Percentiles rank a stretch among this genome's conserved stretches.
Evolutionary conservation across 2,329 filamentous ascomycete species (phyloP).

Genomic region (Fusarium compactum): DNA sequence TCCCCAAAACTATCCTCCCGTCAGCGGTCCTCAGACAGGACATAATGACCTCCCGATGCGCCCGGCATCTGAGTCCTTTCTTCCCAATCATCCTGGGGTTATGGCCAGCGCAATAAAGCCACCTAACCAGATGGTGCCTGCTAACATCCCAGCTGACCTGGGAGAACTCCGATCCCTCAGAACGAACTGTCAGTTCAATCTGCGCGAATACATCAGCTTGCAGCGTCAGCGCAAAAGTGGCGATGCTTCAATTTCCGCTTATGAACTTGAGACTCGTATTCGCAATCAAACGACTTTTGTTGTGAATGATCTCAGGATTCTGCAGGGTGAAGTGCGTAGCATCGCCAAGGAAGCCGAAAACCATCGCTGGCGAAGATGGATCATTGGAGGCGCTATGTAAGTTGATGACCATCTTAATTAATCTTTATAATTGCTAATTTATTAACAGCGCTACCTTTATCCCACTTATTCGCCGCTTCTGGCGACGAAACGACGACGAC

Average conservation of each 20-base stretch:
- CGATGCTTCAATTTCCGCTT: conserved; percentile 48
- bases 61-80: conserved; percentile 39
- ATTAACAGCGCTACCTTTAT: conserved; percentile 62
- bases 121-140: conserved; percentile 35
- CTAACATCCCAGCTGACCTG: conserved; percentile 37
- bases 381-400: conserved; percentile 65
- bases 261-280: conserved; percentile 59
- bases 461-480: conserved; percentile 64
- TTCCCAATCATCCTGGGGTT: conserved; percentile 37
- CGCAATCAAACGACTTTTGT: conserved; percentile 57
- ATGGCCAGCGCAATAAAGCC: conserved; percentile 34
- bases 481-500: conserved; percentile 58
- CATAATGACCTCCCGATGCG: conserved; percentile 40
- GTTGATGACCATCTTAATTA: conserved; percentile 37
- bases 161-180: conserved; percentile 51
- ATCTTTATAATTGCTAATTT: conserved; percentile 4
- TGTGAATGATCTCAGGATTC: conserved; percentile 58
- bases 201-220: conserved; percentile 54
- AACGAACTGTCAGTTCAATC: conserved; percentile 52
- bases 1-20: conserved; percentile 43
- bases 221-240: conserved; percentile 48
- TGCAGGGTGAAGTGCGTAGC: conserved; percentile 59
- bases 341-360: conserved; percentile 60
- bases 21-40: conserved; percentile 34
- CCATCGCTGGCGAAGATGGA: conserved; percentile 65